Evolutionary conservation across 1,284 basidiomycete species (phyloP), one percentile per base, ranked within the genome.

Genomic region (Grifola frondosa): DNA sequence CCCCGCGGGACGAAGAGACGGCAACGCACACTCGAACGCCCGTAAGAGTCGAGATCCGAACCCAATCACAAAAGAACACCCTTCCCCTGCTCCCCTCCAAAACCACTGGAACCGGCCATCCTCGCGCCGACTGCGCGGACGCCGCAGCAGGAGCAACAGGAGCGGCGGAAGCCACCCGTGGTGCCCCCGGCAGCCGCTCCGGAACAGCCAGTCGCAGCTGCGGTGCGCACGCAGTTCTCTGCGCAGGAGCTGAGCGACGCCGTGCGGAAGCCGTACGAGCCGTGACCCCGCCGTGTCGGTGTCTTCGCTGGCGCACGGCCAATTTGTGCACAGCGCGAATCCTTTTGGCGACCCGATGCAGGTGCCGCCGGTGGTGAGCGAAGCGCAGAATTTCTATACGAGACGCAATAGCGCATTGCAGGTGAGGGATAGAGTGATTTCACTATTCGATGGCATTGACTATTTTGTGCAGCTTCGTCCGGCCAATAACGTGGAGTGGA

Each of bases 211-310:
- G 37, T 43, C 48, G 24, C 30, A 48, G 24, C 37, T 51, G 21
- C n/a, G n/a, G 21, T 43, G 3, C 40, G 31, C 8, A 36, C 40
- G 13, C 36, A 44, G 28, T n/a, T 43, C n/a, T 19, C 40, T 13
- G 9, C 31, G 4, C 17, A 25, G 20, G 35, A 42, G 15, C 17
- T 25, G 34, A 32, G 28, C 28, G 21, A 12, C 23, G 24, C 32
- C 31, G 44, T 25, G 29, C 30, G 33, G 29, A 23, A 40, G 36
- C 31, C 58, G 36, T 62, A 64, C 53, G 57, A 62, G 37, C 69
- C 68, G 32, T 67, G 28, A 73, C 70, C 37, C 73, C 75, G 31
- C 71, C 75, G 8, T 65, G 9, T 73, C 73, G 16, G 35, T 48
- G 36, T 66, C 67, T 22, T 70, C 69, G 12, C 58, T 65, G 45